phyloP scores from a whole-genome alignment of 1,284 basidiomycete genomes.

The Dichomitus squalens region DNA sequence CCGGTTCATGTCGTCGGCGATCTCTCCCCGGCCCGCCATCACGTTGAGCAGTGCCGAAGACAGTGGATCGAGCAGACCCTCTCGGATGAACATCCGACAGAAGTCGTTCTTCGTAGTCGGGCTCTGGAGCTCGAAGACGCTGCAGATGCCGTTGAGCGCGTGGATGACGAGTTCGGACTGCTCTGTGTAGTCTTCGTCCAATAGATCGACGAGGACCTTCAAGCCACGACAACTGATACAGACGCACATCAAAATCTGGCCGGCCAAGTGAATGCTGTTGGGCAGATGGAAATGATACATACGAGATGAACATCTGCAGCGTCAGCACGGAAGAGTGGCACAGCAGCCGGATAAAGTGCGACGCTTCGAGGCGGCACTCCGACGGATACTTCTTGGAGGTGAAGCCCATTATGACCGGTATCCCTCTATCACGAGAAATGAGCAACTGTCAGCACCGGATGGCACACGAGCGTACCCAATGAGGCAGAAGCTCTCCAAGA shows the following conservation, averaged over 20 bases:
- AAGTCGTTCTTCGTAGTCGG: conserved; percentile 98
- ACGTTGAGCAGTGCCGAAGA: conserved; percentile 89
- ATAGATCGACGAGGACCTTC: conserved; percentile 91
- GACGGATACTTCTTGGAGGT: conserved; percentile 94
- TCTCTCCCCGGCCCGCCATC: conserved; percentile 72
- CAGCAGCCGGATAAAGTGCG: conserved; percentile 90
- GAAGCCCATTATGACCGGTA: conserved; percentile 92
- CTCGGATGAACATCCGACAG: conserved; percentile 96
- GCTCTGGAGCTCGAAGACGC: conserved; percentile 93
- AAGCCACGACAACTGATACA: conserved; percentile 84
- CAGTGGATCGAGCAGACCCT: conserved; percentile 91
- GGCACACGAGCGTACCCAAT: conserved; percentile 65
- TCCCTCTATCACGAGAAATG: conserved; percentile 55
- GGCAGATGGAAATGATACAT: conserved; percentile 37
- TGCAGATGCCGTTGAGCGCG: conserved; percentile 92
- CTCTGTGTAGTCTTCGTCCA: conserved; percentile 93
- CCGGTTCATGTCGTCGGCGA: conserved; percentile 76
- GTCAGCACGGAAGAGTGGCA: conserved; percentile 93
- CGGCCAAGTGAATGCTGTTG: background rate
- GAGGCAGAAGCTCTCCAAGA: conserved; percentile 93
- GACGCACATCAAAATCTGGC: conserved; percentile 5
- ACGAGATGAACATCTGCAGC: conserved; percentile 98
- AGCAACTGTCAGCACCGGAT: background rate
- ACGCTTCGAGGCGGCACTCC: conserved; percentile 93
- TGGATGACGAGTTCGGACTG: conserved; percentile 92